Percentiles rank a stretch among this genome's conserved stretches.
These are phyloP conservation scores for Vitis cinerea DNA, from an alignment of 164 flowering plant species.

Conservation along the genomic window DNA sequence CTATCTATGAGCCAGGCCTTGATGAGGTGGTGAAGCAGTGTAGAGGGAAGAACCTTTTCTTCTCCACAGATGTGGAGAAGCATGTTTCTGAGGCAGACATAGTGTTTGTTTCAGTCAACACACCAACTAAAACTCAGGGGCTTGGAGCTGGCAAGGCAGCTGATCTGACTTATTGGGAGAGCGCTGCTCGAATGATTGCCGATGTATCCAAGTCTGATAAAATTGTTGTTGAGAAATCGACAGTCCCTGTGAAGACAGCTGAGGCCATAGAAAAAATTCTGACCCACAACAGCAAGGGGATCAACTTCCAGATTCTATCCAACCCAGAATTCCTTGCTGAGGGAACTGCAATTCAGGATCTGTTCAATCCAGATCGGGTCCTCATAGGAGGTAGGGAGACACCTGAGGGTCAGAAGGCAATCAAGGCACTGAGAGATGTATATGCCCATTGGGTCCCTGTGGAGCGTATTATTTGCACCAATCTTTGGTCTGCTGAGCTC, in stretches of 20 bases:
- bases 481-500: constrained; percentile 74
- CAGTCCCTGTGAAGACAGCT: constrained; percentile 65
- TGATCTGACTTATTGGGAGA: constrained; percentile 71
- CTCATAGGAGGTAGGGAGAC: constrained; percentile 74
- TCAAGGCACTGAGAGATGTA: constrained; percentile 44
- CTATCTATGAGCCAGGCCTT: constrained; percentile 59
- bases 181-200: constrained; percentile 72
- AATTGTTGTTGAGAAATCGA: constrained; percentile 72
- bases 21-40: constrained; percentile 59
- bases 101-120: constrained; percentile 70
- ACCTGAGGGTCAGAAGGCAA: constrained; percentile 51
- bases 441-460: constrained; percentile 70
- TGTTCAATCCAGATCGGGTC: constrained; percentile 55
- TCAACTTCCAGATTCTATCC: constrained; percentile 63
- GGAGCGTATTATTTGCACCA: constrained; percentile 49
- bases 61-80: constrained; percentile 60
- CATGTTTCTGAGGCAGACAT: constrained; percentile 57
- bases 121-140: constrained; percentile 70
- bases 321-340: constrained; percentile 72
- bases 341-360: constrained; percentile 66
- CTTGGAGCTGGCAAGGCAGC: constrained; percentile 73
- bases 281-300: constrained; percentile 57
- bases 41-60: constrained; percentile 71
- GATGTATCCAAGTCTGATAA: constrained; percentile 65
- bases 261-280: constrained; percentile 69